Base-by-base conservation (phyloP, 306 rosid species). In the Vigna angularis region DNA sequence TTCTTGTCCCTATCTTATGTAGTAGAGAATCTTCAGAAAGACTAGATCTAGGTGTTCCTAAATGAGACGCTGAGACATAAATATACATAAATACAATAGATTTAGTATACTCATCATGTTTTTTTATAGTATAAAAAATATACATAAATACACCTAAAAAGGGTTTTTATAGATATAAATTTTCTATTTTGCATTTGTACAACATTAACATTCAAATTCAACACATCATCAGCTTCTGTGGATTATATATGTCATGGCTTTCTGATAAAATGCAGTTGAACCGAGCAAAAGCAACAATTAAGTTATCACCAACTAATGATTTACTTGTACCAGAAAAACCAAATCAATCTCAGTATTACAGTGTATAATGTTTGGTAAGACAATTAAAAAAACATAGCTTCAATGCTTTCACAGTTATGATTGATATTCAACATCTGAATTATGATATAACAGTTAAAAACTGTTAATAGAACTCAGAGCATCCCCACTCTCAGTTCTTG, bases 401-500 rank as follows among this genome's bases (percentile, higher is more conserved):
- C 47, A 63, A 16, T 34, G 47, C 14, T n/a, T 5, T 64, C 42
- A 79, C 40, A 70, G 11, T 44, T 53, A 50, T 18, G 11, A 2
- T 36, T 20, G 17, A 16, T 10, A 68, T 70, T 30, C 38, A 40
- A 55, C 70, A 71, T 24, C 28, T 2, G 24, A 48, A 7, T 17
- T 76, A 10, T 13, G 32, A 28, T 18, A 63, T 14, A 70, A 15
- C n/a, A 30, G 18, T n/a, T 32, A 26, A 30, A 79, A 44, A 7
- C 30, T 17, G 56, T 66, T 62, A 13, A 28, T 4, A 47, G 42
- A 10, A 10, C 36, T 13, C 28, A 28, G 5, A 28, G 5, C 47
- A 58, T 30, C 57, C 58, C 6, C 73, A 66, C 13, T 62, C 62
- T 49, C 42, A 11, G 2, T 55, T 18, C 58, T 58, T 72, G 58